A percentile compares a stretch with the other conserved stretches of the same genome.
These are phyloP conservation scores for Ophiosphaerella narmari DNA, from an alignment of 2,329 filamentous ascomycete species.

Conservation along the genomic window DNA sequence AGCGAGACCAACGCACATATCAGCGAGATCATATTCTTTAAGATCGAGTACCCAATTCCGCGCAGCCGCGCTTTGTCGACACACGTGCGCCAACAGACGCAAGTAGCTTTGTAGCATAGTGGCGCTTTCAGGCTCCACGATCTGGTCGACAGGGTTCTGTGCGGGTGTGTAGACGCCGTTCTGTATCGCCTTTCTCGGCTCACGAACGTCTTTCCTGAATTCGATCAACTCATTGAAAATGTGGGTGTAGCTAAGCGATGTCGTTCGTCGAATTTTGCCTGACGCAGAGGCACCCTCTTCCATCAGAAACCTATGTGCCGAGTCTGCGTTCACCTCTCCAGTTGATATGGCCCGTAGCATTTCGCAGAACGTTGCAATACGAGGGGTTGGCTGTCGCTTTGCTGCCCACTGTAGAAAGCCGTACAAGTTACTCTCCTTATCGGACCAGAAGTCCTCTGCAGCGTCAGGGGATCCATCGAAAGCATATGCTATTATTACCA, in stretches of 20 bases:
- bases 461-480: constrained; percentile 86
- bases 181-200: constrained; percentile 67
- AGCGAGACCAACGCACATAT: constrained; percentile 77
- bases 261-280: constrained; percentile 78
- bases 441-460: constrained; percentile 87
- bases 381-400: constrained; percentile 88
- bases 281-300: constrained; percentile 74
- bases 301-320: constrained; percentile 85
- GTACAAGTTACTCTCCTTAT: constrained; percentile 88
- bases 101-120: constrained; percentile 97
- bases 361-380: constrained; percentile 95
- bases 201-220: constrained; percentile 77
- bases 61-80: constrained; percentile 72
- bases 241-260: constrained; percentile 88
- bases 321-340: constrained; percentile 78
- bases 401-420: constrained; percentile 99
- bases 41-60: constrained; percentile 74
- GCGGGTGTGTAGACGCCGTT: constrained; percentile 58
- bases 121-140: constrained; percentile 90
- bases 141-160: constrained; percentile 49
- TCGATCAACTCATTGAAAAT: constrained; percentile 89
- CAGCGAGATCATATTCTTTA: constrained; percentile 70
- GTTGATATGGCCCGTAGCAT: constrained; percentile 89
- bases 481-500: constrained; percentile 88
- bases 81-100: constrained; percentile 81